Evolutionary conservation across 108 stramenopile species (phyloP), one percentile per base, ranked within the genome.

Genomic region (Skeletonema marinoi): DNA sequence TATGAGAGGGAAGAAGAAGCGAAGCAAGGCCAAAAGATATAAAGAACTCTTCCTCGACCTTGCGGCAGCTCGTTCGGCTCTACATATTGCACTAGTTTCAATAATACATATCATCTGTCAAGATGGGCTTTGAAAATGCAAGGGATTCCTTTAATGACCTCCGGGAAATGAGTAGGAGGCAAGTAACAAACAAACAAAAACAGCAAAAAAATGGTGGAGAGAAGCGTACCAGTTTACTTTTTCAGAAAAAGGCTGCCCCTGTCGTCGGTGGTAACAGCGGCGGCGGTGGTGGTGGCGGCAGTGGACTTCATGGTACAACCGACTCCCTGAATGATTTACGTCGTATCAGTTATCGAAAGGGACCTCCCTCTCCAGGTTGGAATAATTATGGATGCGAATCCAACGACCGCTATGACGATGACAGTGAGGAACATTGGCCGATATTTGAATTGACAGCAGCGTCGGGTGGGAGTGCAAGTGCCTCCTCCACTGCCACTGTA

Each of bases 51-150:
- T 25, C 25, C 25, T 25, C 25, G 25, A 25, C 25, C 25, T 25
- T 25, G 25, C 25, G 0, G 25, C 25, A 25, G 25, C 25, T 25
- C 25, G 25, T 25, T 25, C 25, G 25, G 25, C 25, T 25, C 25
- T 12, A 10, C 8, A 1, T 39, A 41, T 9, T 9, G 9, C 8
- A 39, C 39, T 41, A 41, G 38, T 39, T 39, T 39, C 38, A 7
- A 11, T 16, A 44, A 4, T 46, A 7, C 39, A 4, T 46, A n/a
- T 46, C 16, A 46, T 46, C 14, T 12, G 16, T 46, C 63, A 64
- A 64, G 38, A 70, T 70, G 68, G 68, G 68, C 21, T 33, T 70
- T 30, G 68, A 70, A 32, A 51, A 70, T 56, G 68, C 68, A 14
- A 39, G 50, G 30, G 68, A 70, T 54, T 70, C 68, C 36, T 70